Conservation (phyloP, 176 grass and related monocot genomes). For the Ensete glaucum region DNA sequence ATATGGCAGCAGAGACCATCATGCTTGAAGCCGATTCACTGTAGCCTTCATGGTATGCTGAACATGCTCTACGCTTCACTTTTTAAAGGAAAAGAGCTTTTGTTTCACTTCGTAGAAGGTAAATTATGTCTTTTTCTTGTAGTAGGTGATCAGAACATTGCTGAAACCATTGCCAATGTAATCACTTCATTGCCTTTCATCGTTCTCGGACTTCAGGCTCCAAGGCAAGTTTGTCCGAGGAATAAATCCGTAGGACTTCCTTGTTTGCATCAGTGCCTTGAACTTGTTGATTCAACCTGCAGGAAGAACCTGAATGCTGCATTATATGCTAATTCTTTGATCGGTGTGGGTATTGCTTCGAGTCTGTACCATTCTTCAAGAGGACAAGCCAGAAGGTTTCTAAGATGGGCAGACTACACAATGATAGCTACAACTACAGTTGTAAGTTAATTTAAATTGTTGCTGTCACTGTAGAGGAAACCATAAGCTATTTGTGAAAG, state of each 20-base stretch:
- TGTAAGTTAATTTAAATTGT: slow-evolving; percentile 37
- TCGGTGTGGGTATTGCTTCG: slow-evolving; percentile 89
- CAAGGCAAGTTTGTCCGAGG: slow-evolving; percentile 38
- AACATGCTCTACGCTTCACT: not conserved
- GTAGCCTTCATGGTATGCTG: slow-evolving; percentile 58
- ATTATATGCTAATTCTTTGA: slow-evolving; percentile 79
- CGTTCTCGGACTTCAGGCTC: slow-evolving; percentile 58
- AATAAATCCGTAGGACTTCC: not conserved
- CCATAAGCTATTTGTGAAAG: too few relatives aligned
- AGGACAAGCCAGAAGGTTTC: slow-evolving; percentile 69
- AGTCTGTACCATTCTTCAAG: slow-evolving; percentile 81
- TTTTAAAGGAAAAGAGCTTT: not conserved
- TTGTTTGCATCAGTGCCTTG: slow-evolving; percentile 26
- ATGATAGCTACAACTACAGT: slow-evolving; percentile 87
- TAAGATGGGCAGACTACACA: slow-evolving; percentile 91
- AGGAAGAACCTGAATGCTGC: slow-evolving; percentile 71
- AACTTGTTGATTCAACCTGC: slow-evolving; percentile 43
- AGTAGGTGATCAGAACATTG: slow-evolving; percentile 59
- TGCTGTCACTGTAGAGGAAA: not conserved
- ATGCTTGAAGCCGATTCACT: slow-evolving; percentile 68
- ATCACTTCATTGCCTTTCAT: slow-evolving; percentile 86
- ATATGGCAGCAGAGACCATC: slow-evolving; percentile 68
- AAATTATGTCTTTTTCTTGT: slow-evolving; percentile 23
- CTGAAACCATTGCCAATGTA: slow-evolving; percentile 85
- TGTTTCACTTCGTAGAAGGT: not conserved